A percentile compares a stretch with the other conserved stretches of the same genome.
phyloP scores from a whole-genome alignment of 306 rosid species.

The Cyamopsis tetragonoloba region DNA sequence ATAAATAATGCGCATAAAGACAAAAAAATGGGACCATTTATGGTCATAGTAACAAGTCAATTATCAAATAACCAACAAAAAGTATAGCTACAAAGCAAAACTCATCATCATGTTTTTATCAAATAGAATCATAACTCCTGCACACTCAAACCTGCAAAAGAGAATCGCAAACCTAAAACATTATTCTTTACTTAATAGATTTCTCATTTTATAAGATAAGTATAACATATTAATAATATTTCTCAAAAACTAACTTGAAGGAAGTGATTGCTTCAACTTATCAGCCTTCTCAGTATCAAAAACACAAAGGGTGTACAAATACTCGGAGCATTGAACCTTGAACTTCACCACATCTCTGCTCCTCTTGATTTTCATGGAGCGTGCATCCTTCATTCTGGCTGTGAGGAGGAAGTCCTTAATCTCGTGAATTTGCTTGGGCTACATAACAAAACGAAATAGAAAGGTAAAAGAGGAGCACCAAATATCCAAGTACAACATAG shows the following conservation, averaged over 20 bases:
- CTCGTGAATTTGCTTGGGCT: constrained; percentile 86
- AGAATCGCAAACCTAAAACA: too few species aligned
- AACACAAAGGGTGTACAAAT: constrained; percentile 68
- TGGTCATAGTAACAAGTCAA: background rate
- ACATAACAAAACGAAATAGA: background rate
- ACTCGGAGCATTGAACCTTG: constrained; percentile 73
- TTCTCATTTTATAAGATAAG: background rate
- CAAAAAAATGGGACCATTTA: background rate
- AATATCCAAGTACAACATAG: background rate
- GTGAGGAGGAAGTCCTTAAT: constrained; percentile 79
- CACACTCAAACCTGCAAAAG: constrained; percentile 62
- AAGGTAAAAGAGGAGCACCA: background rate
- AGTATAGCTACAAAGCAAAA: background rate
- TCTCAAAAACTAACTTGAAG: constrained; percentile 48
- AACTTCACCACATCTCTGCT: constrained; percentile 67
- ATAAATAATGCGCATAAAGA: background rate
- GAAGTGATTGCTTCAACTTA: constrained; percentile 87
- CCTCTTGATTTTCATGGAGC: constrained; percentile 66
- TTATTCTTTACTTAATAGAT: background rate
- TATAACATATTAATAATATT: background rate
- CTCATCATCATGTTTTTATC: background rate
- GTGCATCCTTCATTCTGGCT: constrained; percentile 82
- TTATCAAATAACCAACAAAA: background rate
- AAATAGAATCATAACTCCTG: constrained; percentile 48
- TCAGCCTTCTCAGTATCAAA: constrained; percentile 69